Evolutionary conservation across 2,329 filamentous ascomycete genomes (phyloP), one percentile per base, ranked within the genome.

Genomic region (Capronia coronata): DNA sequence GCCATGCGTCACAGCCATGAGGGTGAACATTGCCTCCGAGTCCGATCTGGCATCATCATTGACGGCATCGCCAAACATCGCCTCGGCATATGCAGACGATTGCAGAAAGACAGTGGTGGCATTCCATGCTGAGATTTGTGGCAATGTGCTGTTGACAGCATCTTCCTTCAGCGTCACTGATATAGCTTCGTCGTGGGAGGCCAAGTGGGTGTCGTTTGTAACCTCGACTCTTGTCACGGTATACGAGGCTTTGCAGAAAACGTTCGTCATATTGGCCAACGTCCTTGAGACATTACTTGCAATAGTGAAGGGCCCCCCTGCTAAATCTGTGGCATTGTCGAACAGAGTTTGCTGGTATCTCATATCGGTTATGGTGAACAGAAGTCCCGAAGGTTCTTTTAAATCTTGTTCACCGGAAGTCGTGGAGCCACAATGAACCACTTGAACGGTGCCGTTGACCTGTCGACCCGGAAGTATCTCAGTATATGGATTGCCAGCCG

Each of bases 141-240:
- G 32, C 32, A 66, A 54, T 9, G 62, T 65, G 49, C 61, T 62
- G 48, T 62, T 62, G 30, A 56, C 59, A 23, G 57, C 55, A 18
- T 61, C 62, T 42, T 61, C 60, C 25, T 62, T 43, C 11, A 49
- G 39, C 14, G 40, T 32, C 14, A 57, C 27, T 14, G 52, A 49
- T 9, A 56, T 46, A 22, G 47, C 58, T 13, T 53, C 25, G 19
- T 40, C 40, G 32, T 38, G 49, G 35, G 39, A 48, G 21, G 32
- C 18, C 18, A 54, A 21, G 18, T 40, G 52, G 22, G 57, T 60
- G 21, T 59, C 52, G 43, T 59, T 57, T 14, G 46, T 58, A 16
- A 60, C 37, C 38, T 55, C 56, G 23, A 53, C 51, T 19, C 48
- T 48, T 18, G 51, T 53, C 30, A 60, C 54, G 8, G 46, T 55